These are phyloP conservation scores for Aquanectria penicillioides DNA, from an alignment of 2,329 filamentous ascomycete genomes.

Conservation along the genomic window DNA sequence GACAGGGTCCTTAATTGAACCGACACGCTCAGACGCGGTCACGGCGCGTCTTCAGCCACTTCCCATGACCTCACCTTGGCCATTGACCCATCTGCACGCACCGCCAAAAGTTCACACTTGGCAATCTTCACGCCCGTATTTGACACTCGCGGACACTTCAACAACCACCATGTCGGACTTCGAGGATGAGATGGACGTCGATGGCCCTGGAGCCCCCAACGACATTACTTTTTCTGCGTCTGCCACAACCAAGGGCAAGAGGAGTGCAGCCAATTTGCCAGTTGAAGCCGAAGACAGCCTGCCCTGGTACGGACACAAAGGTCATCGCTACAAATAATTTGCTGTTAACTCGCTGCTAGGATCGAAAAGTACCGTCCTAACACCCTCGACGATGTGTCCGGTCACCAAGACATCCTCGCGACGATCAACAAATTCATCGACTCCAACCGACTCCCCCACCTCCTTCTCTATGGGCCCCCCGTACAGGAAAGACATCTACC, in stretches of 20 bases:
- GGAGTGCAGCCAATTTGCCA: constrained; percentile 90
- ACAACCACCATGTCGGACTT: constrained; percentile 64
- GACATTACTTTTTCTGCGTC: constrained; percentile 77
- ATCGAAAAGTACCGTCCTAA: constrained; percentile 97
- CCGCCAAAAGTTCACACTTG: neutral
- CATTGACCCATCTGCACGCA: constrained; percentile 15
- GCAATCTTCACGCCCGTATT: neutral
- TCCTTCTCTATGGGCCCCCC: constrained; percentile 95
- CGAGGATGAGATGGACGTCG: constrained; percentile 71
- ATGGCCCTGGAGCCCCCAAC: constrained; percentile 57
- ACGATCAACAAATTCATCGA: constrained; percentile 99
- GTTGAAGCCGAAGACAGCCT: constrained; percentile 93
- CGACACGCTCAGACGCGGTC: constrained; percentile 44
- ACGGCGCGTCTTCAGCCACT: constrained; percentile 44
- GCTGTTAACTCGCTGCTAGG: constrained; percentile 59
- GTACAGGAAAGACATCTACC: constrained; percentile 97
- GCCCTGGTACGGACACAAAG: constrained; percentile 74
- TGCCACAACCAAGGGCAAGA: constrained; percentile 85
- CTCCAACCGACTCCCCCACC: constrained; percentile 90
- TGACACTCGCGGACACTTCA: neutral
- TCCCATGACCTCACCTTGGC: constrained; percentile 38
- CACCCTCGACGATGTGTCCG: constrained; percentile 90
- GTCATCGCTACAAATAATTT: neutral
- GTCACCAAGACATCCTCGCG: constrained; percentile 95
- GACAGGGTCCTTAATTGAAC: constrained; percentile 43